Evolutionary conservation across 2,329 filamentous ascomycete species (phyloP).

Genomic region (Exserohilum rostratum): DNA sequence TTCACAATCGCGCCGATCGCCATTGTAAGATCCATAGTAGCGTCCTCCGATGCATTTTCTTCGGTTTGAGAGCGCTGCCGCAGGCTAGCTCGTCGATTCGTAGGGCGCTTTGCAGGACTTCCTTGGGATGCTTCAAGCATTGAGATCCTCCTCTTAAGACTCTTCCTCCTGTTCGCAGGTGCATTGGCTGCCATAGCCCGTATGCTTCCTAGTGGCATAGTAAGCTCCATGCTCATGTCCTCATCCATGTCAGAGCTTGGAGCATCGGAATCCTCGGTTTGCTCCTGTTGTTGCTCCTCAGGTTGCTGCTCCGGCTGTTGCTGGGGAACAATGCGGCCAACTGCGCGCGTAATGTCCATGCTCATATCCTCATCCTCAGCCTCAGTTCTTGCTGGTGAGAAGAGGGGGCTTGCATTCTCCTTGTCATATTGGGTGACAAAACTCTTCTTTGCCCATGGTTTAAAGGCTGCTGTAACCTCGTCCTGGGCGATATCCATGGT

Average conservation of each 20-base stretch:
- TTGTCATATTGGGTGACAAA: conserved; percentile 51
- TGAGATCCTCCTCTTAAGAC: conserved; percentile 54
- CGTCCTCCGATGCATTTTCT: conserved; percentile 48
- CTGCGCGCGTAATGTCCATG: conserved; percentile 88
- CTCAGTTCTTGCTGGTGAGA: conserved; percentile 54
- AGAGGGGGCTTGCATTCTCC: conserved; percentile 56
- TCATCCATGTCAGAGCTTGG: conserved; percentile 50
- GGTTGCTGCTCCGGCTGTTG: conserved; percentile 36
- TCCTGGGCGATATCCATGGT: conserved; percentile 64
- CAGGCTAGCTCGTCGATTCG: conserved; percentile 44
- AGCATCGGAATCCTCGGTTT: conserved; percentile 33
- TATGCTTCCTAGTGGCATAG: conserved; percentile 60
- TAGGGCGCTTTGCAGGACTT: conserved; percentile 45
- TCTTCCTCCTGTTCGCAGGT: conserved; percentile 40
- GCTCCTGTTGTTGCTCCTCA: conserved; percentile 14
- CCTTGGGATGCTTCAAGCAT: conserved; percentile 45
- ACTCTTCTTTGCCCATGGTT: conserved; percentile 71
- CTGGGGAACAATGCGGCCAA: conserved; percentile 75
- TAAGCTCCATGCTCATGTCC: conserved; percentile 63
- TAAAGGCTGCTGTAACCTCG: conserved; percentile 75
- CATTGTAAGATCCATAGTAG: conserved; percentile 50
- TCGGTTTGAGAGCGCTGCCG: conserved; percentile 48
- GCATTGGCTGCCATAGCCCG: conserved; percentile 40
- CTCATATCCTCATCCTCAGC: conserved; percentile 71
- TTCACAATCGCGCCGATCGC: conserved; percentile 47